Base-by-base conservation (phyloP, 371 early-diverging fungal genomes). In the Dentiscutata heterogama region DNA sequence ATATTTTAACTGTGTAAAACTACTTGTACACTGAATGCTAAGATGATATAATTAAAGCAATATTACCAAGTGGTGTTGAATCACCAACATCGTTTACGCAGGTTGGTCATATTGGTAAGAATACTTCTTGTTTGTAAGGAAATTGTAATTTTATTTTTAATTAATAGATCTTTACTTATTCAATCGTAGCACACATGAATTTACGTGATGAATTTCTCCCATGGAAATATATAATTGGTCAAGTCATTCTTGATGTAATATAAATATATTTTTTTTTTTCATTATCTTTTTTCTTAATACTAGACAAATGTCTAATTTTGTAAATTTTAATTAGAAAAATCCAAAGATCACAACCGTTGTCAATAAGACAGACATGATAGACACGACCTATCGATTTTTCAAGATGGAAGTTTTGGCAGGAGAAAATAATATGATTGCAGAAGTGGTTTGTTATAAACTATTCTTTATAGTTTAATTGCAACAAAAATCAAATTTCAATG, bases 351-450 rank as follows among this genome's bases (percentile, higher is more conserved):
- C 88, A 54, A 97, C 96, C 3, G 98, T 99, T 1, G 99, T 99
- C 74, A 99, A 98, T 90, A 99, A 99, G 88, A 91, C 92, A 22
- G 96, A 95, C 84, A 90, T 91, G 68, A 99, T 99, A 77, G 99
- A 99, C 86, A 94, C 95, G 81, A 96, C 96, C 0, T 99, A 96
- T 87, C 91, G 99, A 46, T 95, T 94, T 84, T 99, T 99, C 86
- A 90, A 96, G 82, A 97, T 99, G 98, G 99, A 99, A 84, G 84
- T 99, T 8, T 87, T 99, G 5, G 98, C 98, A 7, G 99, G 99
- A 53, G 93, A 94, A 22, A 86, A 92, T 56, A 90, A 97, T 79
- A 93, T 96, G 90, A 86, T 95, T 64, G 94, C 98, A 0, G 94
- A 94, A 87, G 92, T 98, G 87, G 96, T 96, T 89, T 78, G 87